Evolutionary conservation across 2,329 filamentous ascomycete genomes (phyloP), one percentile per base, ranked within the genome.

Genomic region (Hypoxylon sp.): DNA sequence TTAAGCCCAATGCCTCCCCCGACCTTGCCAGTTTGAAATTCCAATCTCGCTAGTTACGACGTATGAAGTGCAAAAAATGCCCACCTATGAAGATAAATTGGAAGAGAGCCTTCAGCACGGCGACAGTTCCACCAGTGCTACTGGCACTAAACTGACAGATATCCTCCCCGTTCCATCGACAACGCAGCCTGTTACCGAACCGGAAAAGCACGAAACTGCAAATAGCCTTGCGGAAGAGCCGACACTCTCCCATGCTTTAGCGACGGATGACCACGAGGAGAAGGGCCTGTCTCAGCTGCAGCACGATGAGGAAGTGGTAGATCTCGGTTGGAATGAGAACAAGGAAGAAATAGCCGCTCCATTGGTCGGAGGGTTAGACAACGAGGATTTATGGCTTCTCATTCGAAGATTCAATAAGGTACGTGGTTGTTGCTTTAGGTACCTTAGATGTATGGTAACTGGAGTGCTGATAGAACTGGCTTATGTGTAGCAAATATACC

Each of bases 391-490:
- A 0, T 94, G 91, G 90, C 82, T 92, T 54, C 81, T 94, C 17
- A 82, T 93, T 31, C 84, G 92, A 25, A 85, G 92, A 0, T 94
- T 95, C 78, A 90, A 95, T 77, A 93, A 93, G 83, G 88, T 88
- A 74, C 20, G 71, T 14, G 22, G 42, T 20, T 5, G 8, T 50
- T 6, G 6, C 2, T 40, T 27, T 27, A 27, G 25, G 25, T 27
- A 27, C 3, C 2, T 27, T 13, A 20, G 14, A 48, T 17, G 50
- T 13, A 2, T 6, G 2, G 11, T 17, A 6, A 13, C 5, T 14
- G 11, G 25, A 10, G 31, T 14, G 27, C 53, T 66, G 69, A 80
- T 57, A 3, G 7, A 8, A 7, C 57, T 68, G 30, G 64, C 48
- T 11, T 31, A 6, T 7, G 7, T 51, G 8, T 51, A 85, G 83